Evolutionary conservation across 176 grass and related monocot species (phyloP), one percentile per base, ranked within the genome.

Genomic region (Secale cereale): DNA sequence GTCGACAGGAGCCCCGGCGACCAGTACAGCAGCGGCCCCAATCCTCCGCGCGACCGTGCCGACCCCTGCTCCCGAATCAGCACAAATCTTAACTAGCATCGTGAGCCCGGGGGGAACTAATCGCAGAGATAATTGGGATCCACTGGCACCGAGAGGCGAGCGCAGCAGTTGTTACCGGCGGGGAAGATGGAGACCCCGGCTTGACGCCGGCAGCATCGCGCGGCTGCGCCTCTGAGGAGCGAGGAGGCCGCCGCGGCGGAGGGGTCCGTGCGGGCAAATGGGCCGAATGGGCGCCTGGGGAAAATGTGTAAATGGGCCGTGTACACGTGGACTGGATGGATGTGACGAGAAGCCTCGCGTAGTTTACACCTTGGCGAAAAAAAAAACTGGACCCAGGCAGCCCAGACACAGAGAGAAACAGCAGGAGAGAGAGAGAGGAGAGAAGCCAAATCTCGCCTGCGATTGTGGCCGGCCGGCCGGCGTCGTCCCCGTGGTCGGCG

Each of bases 381-480:
- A 37, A 43, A 69, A 0, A 74, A 10, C 16, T 76, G 78, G 87
- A 67, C 82, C 27, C 19, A 4, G 15, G 43, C 22, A 14, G 23
- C 40, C 0, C 17, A 57, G 32, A 79, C 72, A 78, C 36, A 83
- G 2, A 67, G 17, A 48, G 79, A 77, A 78, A 82, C 67, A 25
- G 2, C 22, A 32, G 23, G 75, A 13, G 41, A 43, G 40, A 33
- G 37, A 39, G 39, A 37, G 41, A 43, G 41, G 13, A 2, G 41
- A 40, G 54, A 6, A 82, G 61, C 48, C 52, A 17, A 59, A 65
- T 86, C 79, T 83, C 70, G 36, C 23, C 20, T 82, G 65, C 75
- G 36, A 59, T 74, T 81, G 45, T n/a, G 22, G 62, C 37, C 37
- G 82, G 62, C 37, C 37, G 82, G 83, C 23, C 36, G 82, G 83